Conservation (phyloP, 1,284 basidiomycete species). For the Marasmius tenuissimus region DNA sequence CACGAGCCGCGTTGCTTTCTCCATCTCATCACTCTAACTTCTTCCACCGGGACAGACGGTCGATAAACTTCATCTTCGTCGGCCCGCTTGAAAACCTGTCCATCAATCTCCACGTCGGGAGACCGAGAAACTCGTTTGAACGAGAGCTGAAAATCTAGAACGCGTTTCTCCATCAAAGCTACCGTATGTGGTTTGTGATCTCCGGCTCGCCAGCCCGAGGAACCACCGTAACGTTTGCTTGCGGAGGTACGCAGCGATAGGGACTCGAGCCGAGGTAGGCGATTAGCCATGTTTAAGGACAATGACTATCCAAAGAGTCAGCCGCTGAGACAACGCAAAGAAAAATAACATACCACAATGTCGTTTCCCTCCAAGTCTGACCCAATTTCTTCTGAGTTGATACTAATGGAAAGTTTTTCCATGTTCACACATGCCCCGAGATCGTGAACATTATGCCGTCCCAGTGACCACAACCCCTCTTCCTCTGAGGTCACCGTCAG, state of each 20-base stretch:
- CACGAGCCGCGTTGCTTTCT: neutral
- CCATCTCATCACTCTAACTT: neutral
- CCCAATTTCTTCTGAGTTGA: neutral
- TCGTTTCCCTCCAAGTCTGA: neutral
- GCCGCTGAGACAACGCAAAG: neutral
- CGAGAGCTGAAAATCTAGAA: neutral
- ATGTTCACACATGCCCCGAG: neutral
- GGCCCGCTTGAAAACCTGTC: neutral
- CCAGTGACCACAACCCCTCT: neutral
- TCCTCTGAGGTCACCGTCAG: neutral
- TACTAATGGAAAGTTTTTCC: neutral
- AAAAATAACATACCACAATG: neutral
- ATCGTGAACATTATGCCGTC: neutral
- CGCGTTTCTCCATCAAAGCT: neutral
- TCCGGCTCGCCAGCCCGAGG: neutral
- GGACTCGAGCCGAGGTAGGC: neutral
- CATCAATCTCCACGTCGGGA: neutral
- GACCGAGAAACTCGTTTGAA: neutral
- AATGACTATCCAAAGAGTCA: neutral
- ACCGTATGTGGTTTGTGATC: neutral
- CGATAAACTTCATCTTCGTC: neutral
- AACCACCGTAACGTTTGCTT: neutral
- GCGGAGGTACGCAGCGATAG: neutral
- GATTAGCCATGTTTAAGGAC: neutral
- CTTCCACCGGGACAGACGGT: neutral